A percentile compares a stretch with the other conserved stretches of the same genome.
Conservation (phyloP, 306 rosid genomes). For the Astragalus glycyphyllos region DNA sequence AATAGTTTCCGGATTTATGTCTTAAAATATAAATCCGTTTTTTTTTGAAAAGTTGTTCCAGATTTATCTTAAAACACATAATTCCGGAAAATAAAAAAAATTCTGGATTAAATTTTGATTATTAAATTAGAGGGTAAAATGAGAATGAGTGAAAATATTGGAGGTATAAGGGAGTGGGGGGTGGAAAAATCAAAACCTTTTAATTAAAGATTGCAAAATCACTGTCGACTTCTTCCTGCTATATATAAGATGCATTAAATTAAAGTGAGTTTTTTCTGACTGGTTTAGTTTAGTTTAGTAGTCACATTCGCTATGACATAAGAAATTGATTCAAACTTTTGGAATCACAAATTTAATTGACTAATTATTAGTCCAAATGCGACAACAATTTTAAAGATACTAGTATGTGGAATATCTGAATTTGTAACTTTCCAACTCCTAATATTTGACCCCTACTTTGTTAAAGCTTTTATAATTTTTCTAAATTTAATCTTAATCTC, state of each 20-base stretch:
- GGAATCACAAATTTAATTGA: conserved; percentile 1
- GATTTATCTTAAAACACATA: no score
- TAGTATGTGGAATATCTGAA: background rate
- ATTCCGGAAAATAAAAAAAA: no score
- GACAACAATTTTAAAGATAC: conserved; percentile 25
- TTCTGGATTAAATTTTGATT: no score
- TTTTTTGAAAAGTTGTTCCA: no score
- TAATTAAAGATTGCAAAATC: background rate
- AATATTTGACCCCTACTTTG: conserved; percentile 31
- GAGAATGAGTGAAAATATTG: no score
- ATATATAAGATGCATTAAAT: no score
- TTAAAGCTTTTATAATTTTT: background rate
- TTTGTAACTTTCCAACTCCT: conserved; percentile 22
- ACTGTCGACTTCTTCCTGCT: background rate
- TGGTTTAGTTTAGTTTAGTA: no score
- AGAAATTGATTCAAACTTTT: conserved; percentile 32
- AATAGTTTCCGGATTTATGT: no score
- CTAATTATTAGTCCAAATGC: conserved; percentile 40
- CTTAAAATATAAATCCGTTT: no score
- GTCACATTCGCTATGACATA: conserved; percentile 20
- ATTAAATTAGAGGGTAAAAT: no score
- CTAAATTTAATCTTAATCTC: conserved; percentile 8
- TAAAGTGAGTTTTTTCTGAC: background rate
- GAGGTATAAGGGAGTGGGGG: no score
- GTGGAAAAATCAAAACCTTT: no score